Evolutionary conservation across 805 yeast genomes (phyloP).

Genomic region (Brettanomyces nanus): DNA sequence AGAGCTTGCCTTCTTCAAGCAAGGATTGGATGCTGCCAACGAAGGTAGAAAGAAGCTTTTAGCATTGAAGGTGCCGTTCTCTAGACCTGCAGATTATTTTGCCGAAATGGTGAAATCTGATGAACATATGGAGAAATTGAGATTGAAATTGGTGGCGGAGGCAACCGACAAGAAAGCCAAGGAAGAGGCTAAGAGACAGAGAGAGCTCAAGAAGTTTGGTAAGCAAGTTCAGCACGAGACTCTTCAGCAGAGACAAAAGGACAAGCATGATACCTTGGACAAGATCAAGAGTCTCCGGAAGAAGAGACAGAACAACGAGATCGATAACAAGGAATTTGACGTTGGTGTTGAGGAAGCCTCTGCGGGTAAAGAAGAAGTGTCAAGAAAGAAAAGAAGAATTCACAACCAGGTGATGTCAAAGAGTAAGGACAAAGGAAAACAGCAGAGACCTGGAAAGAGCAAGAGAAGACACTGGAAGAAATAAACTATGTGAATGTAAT

Average conservation of each 20-base stretch:
- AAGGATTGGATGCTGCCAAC: constrained; percentile 77
- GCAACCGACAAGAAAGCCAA: constrained; percentile 76
- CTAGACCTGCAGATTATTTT: constrained; percentile 91
- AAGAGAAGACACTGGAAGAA: constrained; percentile 33
- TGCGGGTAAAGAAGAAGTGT: constrained; percentile 29
- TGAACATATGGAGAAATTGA: constrained; percentile 94
- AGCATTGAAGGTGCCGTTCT: constrained; percentile 73
- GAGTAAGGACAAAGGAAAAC: constrained; percentile 37
- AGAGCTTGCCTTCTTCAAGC: constrained; percentile 91
- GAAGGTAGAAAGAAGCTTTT: constrained; percentile 60
- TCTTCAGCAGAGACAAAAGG: constrained; percentile 86
- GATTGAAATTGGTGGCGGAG: constrained; percentile 70
- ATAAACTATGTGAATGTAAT: constrained; percentile 1
- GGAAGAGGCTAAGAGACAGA: constrained; percentile 89
- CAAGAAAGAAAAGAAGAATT: constrained; percentile 48
- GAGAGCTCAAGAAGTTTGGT: constrained; percentile 93
- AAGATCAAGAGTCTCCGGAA: constrained; percentile 86
- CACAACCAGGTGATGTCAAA: constrained; percentile 23
- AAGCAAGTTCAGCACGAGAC: constrained; percentile 94
- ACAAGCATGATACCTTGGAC: constrained; percentile 83
- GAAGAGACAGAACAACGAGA: constrained; percentile 74
- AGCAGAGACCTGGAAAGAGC: constrained; percentile 48
- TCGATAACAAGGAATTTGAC: constrained; percentile 68
- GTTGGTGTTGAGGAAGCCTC: constrained; percentile 90
- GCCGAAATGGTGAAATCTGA: constrained; percentile 98